A percentile compares a stretch with the other conserved stretches of the same genome.
Evolutionary conservation across 1,139 yeast species (phyloP).

Genomic region (Yarrowia galli): DNA sequence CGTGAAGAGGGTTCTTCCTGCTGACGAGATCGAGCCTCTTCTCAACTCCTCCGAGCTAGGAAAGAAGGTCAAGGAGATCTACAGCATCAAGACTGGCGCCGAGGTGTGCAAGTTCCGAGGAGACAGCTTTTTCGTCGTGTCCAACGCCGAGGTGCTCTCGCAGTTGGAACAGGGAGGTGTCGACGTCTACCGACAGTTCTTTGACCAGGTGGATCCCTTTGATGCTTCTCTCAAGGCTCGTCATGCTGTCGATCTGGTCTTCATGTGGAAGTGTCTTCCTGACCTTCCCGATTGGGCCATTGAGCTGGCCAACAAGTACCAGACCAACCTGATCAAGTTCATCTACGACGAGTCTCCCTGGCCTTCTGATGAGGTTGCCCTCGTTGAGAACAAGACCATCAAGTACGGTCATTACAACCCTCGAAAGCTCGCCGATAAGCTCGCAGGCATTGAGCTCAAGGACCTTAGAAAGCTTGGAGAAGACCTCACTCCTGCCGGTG

Average conservation of each 20-base stretch:
- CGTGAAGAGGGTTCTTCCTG: constrained; percentile 4
- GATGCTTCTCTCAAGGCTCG: constrained; percentile 2
- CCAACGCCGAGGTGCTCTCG: background rate
- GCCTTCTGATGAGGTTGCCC: constrained; percentile 18
- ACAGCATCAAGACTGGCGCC: constrained; percentile 4
- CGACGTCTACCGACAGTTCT: constrained; percentile 26
- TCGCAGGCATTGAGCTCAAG: background rate
- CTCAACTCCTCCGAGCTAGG: constrained; percentile 10
- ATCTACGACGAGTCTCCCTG: constrained; percentile 28
- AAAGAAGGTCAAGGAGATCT: constrained; percentile 17
- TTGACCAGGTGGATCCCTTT: constrained; percentile 23
- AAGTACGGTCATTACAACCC: constrained; percentile 28
- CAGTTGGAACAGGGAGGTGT: constrained; percentile 23
- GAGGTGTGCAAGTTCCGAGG: constrained; percentile 37
- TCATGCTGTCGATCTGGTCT: constrained; percentile 28
- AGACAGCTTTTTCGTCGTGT: constrained; percentile 14
- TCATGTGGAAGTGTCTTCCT: constrained; percentile 36
- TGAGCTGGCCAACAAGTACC: constrained; percentile 23
- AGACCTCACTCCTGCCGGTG: constrained; percentile 13
- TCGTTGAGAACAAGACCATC: constrained; percentile 14
- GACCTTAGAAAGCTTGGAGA: constrained; percentile 15
- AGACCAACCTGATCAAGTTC: constrained; percentile 28
- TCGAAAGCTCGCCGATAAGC: constrained; percentile 21
- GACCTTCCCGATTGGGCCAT: constrained; percentile 26
- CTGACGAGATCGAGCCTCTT: constrained; percentile 6